These are phyloP conservation scores for Carex scoparia DNA, from an alignment of 176 grass and related monocot species.

Conservation along the genomic window DNA sequence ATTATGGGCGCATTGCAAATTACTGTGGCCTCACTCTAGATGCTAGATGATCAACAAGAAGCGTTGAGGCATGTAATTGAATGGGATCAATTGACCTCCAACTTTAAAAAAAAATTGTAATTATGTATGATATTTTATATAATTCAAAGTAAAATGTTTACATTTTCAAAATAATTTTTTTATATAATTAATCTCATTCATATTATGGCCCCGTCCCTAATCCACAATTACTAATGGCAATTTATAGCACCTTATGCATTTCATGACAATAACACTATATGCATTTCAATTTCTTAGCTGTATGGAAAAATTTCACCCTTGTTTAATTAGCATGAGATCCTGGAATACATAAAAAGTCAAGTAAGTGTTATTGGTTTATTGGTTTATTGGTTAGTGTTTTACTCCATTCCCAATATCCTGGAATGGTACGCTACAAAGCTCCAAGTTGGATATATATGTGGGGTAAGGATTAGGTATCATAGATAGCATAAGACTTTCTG, in stretches of 20 bases:
- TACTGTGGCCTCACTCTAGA: no score
- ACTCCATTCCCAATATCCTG: background rate
- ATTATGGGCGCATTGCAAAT: no score
- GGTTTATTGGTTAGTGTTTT: background rate
- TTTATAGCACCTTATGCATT: background rate
- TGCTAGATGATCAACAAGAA: background rate
- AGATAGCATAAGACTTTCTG: no score
- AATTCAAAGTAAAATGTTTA: no score
- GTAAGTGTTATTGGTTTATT: background rate
- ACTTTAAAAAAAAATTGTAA: no score
- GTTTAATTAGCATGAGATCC: background rate
- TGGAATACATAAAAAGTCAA: background rate
- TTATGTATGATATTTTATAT: no score
- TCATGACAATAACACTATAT: background rate
- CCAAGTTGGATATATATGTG: background rate
- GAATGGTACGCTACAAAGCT: background rate
- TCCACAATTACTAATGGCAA: background rate
- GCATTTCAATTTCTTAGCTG: background rate
- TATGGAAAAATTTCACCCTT: background rate
- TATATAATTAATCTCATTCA: no score
- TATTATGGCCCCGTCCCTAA: no score
- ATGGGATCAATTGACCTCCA: no score
- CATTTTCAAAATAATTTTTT: no score
- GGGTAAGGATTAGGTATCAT: no score
- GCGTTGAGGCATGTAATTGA: no score